phyloP scores from a whole-genome alignment of 345 rosid species.

The Euphorbia lathyris region DNA sequence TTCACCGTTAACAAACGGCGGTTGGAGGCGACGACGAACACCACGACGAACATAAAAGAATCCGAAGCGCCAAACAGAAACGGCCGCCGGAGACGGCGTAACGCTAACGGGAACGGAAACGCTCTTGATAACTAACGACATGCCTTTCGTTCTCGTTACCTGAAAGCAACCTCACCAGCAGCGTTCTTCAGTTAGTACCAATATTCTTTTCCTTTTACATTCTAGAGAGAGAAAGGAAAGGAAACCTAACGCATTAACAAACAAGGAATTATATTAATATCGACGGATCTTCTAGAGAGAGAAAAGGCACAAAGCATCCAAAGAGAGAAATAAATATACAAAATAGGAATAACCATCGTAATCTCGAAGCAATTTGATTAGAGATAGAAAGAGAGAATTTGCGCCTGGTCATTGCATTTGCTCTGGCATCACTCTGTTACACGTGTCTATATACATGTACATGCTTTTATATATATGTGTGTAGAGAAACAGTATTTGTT shows the following conservation, averaged over 20 bases:
- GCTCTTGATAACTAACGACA: neutral
- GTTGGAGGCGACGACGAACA: neutral
- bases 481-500: neutral
- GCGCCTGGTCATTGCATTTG: neutral
- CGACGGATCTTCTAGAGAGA: slow-evolving; percentile 10
- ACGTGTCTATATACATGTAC: neutral
- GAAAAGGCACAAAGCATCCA: slow-evolving; percentile 32
- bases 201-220: neutral
- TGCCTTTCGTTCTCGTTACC: slow-evolving; percentile 3
- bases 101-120: slow-evolving; percentile 5
- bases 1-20: slow-evolving; percentile 17
- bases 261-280: neutral
- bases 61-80: slow-evolving; percentile 6
- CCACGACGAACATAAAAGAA: neutral
- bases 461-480: neutral
- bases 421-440: neutral
- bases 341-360: neutral
- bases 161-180: slow-evolving; percentile 24
- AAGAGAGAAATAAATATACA: too few relatives aligned
- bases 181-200: slow-evolving; percentile 1
- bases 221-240: neutral
- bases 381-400: neutral
- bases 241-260: neutral
- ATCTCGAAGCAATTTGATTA: slow-evolving; percentile 12
- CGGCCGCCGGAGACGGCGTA: slow-evolving; percentile 1